A percentile compares a stretch with the other conserved stretches of the same genome.
These are phyloP conservation scores for Talaromyces islandicus DNA, from an alignment of 2,329 filamentous ascomycete species.

Conservation along the genomic window DNA sequence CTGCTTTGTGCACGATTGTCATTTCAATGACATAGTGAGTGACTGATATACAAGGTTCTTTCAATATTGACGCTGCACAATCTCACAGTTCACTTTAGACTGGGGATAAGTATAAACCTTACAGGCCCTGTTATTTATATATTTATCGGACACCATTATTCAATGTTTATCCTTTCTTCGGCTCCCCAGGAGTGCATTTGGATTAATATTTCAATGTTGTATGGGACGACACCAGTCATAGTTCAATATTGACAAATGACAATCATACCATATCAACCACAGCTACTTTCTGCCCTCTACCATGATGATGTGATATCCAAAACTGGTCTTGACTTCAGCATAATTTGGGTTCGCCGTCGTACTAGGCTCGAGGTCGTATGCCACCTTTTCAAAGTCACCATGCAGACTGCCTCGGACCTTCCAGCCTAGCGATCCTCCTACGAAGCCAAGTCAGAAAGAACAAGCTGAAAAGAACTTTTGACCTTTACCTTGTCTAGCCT, in stretches of 20 bases:
- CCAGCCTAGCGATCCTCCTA: constrained; percentile 59
- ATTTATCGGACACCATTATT: background rate
- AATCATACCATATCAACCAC: background rate
- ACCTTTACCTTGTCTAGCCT: constrained; percentile 52
- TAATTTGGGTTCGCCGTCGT: constrained; percentile 57
- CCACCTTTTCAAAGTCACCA: constrained; percentile 55
- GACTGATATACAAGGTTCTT: background rate
- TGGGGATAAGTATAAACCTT: background rate
- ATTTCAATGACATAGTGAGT: background rate
- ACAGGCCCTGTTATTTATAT: background rate
- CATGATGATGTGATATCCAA: constrained; percentile 66
- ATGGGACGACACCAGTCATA: background rate
- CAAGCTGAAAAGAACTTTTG: too few species aligned
- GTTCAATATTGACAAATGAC: background rate
- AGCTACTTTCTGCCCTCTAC: constrained; percentile 56
- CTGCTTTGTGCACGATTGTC: background rate
- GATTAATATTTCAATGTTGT: background rate
- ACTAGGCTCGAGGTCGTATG: constrained; percentile 57
- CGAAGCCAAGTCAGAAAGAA: constrained; percentile 1
- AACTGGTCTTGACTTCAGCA: constrained; percentile 56
- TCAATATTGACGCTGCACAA: background rate
- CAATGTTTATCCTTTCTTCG: background rate
- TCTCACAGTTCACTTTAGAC: background rate
- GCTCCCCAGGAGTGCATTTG: background rate
- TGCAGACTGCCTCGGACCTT: constrained; percentile 54